Evolutionary conservation across 768 basidiomycete genomes (phyloP).

Genomic region (Lactarius hatsudake): DNA sequence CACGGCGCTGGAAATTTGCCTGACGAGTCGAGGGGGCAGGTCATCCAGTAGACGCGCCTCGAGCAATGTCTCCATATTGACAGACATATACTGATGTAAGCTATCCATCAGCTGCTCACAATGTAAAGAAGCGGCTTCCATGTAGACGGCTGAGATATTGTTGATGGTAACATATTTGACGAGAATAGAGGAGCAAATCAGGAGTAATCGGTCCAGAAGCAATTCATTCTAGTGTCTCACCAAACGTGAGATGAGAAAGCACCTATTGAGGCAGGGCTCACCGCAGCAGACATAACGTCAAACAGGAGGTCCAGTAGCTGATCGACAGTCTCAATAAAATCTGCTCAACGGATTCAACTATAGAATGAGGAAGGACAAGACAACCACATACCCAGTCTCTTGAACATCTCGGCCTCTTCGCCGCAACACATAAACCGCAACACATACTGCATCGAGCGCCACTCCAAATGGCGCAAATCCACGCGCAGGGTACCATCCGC

Average conservation of each 20-base stretch:
- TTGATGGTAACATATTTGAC: constrained; percentile 61
- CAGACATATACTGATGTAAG: constrained; percentile 74
- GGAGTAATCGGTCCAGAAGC: constrained; percentile 78
- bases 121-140: constrained; percentile 78
- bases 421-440: constrained; percentile 78
- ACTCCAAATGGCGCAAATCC: constrained; percentile 67
- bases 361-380: background rate
- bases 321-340: constrained; percentile 63
- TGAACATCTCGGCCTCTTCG: constrained; percentile 62
- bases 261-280: constrained; percentile 37
- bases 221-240: constrained; percentile 66
- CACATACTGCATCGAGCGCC: constrained; percentile 74
- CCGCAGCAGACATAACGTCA: constrained; percentile 80
- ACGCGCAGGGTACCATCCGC: constrained; percentile 55
- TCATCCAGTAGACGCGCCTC: constrained; percentile 80
- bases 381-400: constrained; percentile 54
- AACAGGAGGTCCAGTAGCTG: constrained; percentile 85
- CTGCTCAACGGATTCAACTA: constrained; percentile 36
- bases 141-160: constrained; percentile 78
- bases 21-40: constrained; percentile 60
- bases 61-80: constrained; percentile 84
- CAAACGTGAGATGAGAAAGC: background rate
- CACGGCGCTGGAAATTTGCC: constrained; percentile 60
- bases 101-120: constrained; percentile 64
- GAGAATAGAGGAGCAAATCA: constrained; percentile 78